Conservation (phyloP, 345 rosid species). For the Erucastrum elatum region DNA sequence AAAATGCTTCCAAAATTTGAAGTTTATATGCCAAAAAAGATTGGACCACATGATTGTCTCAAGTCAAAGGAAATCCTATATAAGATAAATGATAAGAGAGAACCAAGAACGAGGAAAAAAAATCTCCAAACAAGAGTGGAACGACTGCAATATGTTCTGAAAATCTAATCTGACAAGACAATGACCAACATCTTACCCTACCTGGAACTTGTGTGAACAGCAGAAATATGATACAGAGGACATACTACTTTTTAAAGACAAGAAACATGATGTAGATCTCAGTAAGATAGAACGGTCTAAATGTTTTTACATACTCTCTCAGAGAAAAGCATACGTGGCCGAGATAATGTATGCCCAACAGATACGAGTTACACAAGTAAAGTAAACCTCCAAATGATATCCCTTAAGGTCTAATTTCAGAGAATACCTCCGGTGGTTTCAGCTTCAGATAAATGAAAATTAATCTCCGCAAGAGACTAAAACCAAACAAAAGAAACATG, state of each 20-base stretch:
- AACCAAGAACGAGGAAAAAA: neutral
- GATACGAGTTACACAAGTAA: slow-evolving; percentile 1
- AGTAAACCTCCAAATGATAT: slow-evolving; percentile 23
- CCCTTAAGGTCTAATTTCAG: slow-evolving; percentile 15
- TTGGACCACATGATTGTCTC: slow-evolving; percentile 9
- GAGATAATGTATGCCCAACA: slow-evolving; percentile 10
- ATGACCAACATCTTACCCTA: slow-evolving; percentile 6
- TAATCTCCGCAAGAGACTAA: slow-evolving; percentile 93
- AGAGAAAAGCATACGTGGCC: slow-evolving; percentile 14
- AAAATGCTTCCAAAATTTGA: slow-evolving; percentile 7
- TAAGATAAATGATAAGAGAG: slow-evolving; percentile 6
- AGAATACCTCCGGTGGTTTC: slow-evolving; percentile 80
- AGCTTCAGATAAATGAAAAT: slow-evolving; percentile 71
- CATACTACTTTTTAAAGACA: slow-evolving; percentile 8
- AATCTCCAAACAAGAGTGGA: slow-evolving; percentile 7
- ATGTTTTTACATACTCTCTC: slow-evolving; percentile 5
- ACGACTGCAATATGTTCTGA: slow-evolving; percentile 7
- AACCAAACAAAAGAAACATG: slow-evolving; percentile 39
- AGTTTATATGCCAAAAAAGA: slow-evolving; percentile 23
- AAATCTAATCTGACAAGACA: slow-evolving; percentile 16
- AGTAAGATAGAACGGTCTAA: neutral
- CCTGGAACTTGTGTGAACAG: neutral
- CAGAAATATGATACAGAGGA: slow-evolving; percentile 19
- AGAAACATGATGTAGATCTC: slow-evolving; percentile 10
- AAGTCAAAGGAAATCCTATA: neutral